Evolutionary conservation across 2,329 filamentous ascomycete genomes (phyloP).

Genomic region (Macrophomina pseudophaseolina): DNA sequence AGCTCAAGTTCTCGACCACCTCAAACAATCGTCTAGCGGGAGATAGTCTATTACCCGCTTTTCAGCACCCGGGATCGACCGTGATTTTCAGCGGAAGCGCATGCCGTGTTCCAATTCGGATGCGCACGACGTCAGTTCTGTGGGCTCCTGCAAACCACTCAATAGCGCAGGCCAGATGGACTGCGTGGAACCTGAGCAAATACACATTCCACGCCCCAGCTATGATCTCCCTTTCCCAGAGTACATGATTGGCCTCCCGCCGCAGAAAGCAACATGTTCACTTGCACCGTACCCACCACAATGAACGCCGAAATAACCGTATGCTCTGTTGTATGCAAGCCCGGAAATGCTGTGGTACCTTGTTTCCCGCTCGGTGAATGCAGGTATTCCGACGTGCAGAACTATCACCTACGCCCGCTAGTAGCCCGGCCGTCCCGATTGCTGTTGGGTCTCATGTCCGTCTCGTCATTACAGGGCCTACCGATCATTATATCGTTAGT

Average conservation of each 20-base stretch:
- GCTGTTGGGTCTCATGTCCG: not conserved
- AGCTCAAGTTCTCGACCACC: not conserved
- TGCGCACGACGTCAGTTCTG: not conserved
- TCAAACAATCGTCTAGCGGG: not conserved
- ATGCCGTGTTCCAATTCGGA: constrained; percentile 1
- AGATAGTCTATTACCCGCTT: constrained; percentile 12
- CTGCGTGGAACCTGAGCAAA: not conserved
- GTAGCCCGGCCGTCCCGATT: not conserved
- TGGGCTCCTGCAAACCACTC: not conserved
- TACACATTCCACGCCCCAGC: not conserved
- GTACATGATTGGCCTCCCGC: not conserved
- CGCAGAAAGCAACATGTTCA: not conserved
- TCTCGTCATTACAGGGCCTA: constrained; percentile 18
- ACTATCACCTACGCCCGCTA: not conserved
- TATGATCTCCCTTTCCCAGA: not conserved
- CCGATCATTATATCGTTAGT: not conserved
- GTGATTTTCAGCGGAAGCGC: constrained; percentile 10
- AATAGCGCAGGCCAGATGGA: not conserved
- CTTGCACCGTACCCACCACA: not conserved
- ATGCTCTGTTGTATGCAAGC: not conserved
- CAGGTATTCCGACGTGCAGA: constrained; percentile 15
- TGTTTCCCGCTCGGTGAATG: not conserved
- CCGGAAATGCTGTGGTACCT: not conserved
- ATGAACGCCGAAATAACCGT: not conserved
- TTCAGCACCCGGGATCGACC: constrained; percentile 3